phyloP scores from a whole-genome alignment of 2,329 filamentous ascomycete genomes.

The Drechslera avenae region DNA sequence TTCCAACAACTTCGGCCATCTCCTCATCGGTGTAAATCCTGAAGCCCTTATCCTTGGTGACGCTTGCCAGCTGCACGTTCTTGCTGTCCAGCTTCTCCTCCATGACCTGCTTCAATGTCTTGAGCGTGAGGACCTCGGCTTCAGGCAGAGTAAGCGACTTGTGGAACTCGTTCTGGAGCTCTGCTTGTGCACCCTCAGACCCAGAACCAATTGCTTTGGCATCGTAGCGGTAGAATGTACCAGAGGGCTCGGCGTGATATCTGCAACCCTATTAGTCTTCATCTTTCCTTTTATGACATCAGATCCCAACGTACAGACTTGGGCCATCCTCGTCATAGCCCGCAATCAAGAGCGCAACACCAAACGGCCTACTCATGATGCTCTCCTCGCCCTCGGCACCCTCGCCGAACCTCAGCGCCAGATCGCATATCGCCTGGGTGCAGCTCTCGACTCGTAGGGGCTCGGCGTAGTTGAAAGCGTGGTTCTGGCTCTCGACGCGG shows the following conservation, averaged over 20 bases:
- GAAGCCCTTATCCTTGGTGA: conserved; percentile 97
- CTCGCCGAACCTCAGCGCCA: conserved; percentile 95
- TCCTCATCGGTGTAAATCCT: conserved; percentile 98
- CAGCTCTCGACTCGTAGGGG: conserved; percentile 93
- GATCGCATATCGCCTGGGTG: conserved; percentile 97
- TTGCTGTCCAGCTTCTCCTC: conserved; percentile 99
- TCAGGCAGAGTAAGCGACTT: conserved; percentile 93
- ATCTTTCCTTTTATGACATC: no score
- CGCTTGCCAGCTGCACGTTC: conserved; percentile 97
- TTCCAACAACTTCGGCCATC: conserved; percentile 90
- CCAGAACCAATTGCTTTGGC: conserved; percentile 98
- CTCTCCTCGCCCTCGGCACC: conserved; percentile 97
- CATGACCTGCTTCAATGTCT: conserved; percentile 99
- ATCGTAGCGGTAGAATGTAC: conserved; percentile 98
- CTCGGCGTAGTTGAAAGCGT: conserved; percentile 98
- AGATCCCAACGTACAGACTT: conserved; percentile 65
- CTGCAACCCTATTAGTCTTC: conserved; percentile 44
- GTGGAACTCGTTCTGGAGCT: conserved; percentile 98
- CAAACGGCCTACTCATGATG: conserved; percentile 97
- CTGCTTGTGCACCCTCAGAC: conserved; percentile 95
- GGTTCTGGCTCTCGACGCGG: conserved; percentile 94
- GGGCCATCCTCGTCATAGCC: conserved; percentile 97
- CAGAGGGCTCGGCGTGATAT: conserved; percentile 96
- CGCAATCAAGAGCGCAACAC: conserved; percentile 93
- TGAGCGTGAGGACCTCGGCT: conserved; percentile 92